Conservation (phyloP, 2,329 filamentous ascomycete genomes). For the Monosporascus cannonballus region DNA sequence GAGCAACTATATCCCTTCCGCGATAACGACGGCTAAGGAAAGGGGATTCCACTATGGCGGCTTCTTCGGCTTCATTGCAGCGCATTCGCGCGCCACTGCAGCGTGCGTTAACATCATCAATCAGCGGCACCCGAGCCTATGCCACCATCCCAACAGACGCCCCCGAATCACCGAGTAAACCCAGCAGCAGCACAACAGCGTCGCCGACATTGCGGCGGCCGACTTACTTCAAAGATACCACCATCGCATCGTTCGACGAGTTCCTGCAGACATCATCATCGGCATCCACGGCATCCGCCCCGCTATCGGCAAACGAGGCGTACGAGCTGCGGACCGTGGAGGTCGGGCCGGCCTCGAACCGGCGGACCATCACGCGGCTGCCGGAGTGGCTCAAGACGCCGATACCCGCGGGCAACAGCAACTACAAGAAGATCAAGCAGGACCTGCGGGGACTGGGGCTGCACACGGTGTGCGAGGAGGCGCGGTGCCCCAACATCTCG, state of each 20-base stretch:
- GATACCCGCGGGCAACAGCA: constrained; percentile 72
- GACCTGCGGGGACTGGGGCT: constrained; percentile 84
- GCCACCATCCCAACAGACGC: constrained; percentile 22
- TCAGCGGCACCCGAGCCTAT: constrained; percentile 16
- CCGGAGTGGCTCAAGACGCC: constrained; percentile 96
- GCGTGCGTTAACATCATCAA: constrained; percentile 17
- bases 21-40: too few species aligned
- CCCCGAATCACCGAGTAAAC: constrained; percentile 20
- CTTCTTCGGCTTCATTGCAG: constrained; percentile 19
- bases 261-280: constrained; percentile 41
- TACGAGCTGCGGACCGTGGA: constrained; percentile 57
- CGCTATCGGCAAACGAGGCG: constrained; percentile 47
- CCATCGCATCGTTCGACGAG: constrained; percentile 51
- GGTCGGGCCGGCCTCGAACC: constrained; percentile 57
- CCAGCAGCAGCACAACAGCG: constrained; percentile 8
- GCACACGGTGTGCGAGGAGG: constrained; percentile 97
- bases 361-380: constrained; percentile 64
- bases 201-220: constrained; percentile 26
- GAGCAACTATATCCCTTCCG: too few species aligned
- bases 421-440: constrained; percentile 92
- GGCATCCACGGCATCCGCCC: constrained; percentile 1
- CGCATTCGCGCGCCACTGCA: constrained; percentile 22
- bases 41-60: constrained; percentile 14
- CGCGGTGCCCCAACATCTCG: constrained; percentile 92
- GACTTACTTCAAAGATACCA: constrained; percentile 55